These are phyloP conservation scores for Colletotrichum destructivum DNA, from an alignment of 2,329 filamentous ascomycete genomes.

Conservation along the genomic window DNA sequence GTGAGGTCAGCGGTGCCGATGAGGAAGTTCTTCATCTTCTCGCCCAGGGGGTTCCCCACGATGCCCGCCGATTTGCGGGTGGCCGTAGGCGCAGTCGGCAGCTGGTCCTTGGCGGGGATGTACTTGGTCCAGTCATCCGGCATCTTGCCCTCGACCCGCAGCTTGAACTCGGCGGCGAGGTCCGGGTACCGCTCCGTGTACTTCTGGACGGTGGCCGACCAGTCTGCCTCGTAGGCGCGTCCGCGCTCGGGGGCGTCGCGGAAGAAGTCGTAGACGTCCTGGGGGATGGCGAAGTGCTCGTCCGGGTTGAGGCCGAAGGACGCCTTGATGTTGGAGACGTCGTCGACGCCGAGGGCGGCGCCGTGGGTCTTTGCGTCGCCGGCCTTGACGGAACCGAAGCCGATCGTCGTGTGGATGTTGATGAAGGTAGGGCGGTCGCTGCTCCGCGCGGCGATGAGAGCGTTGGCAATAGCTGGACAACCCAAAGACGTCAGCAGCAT, in stretches of 20 bases:
- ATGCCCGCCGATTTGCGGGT: slow-evolving; percentile 65
- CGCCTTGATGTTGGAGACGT: slow-evolving; percentile 60
- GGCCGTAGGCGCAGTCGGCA: slow-evolving; percentile 63
- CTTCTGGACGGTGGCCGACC: slow-evolving; percentile 57
- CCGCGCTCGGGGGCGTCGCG: slow-evolving; percentile 60
- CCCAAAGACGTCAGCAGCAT: background rate
- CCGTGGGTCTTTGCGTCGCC: slow-evolving; percentile 71
- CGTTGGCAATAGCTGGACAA: slow-evolving; percentile 54
- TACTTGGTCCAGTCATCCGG: slow-evolving; percentile 63
- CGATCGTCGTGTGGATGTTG: slow-evolving; percentile 71
- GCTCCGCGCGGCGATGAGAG: slow-evolving; percentile 60
- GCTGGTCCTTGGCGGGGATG: slow-evolving; percentile 59
- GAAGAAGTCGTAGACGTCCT: slow-evolving; percentile 67
- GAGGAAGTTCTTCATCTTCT: slow-evolving; percentile 63
- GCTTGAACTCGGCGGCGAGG: slow-evolving; percentile 62
- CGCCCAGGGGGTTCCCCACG: slow-evolving; percentile 66
- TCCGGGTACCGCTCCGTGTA: slow-evolving; percentile 64
- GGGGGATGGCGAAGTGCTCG: slow-evolving; percentile 52
- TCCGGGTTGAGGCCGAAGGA: slow-evolving; percentile 52
- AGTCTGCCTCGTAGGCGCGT: slow-evolving; percentile 60
- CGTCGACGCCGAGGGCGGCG: slow-evolving; percentile 68
- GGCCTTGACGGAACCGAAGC: slow-evolving; percentile 62
- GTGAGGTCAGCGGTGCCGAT: slow-evolving; percentile 68
- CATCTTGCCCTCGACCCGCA: slow-evolving; percentile 62
- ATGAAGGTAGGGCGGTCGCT: slow-evolving; percentile 69